Percentiles rank a stretch among this genome's conserved stretches.
These are phyloP conservation scores for Fusarium heterosporum DNA, from an alignment of 2,329 filamentous ascomycete genomes.

Conservation along the genomic window DNA sequence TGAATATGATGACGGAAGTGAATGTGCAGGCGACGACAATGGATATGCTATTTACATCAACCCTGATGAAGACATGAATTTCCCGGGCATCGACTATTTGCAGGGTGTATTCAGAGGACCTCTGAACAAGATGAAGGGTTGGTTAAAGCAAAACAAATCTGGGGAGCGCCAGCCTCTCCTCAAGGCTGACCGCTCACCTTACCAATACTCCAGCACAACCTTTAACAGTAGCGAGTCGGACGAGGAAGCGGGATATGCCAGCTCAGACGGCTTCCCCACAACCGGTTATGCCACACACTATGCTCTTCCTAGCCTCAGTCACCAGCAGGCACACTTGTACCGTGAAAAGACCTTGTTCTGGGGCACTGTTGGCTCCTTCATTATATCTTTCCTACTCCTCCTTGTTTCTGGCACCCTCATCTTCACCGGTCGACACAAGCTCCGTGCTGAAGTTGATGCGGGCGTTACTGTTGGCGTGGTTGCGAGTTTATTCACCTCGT, in stretches of 20 bases:
- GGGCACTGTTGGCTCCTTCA: slow-evolving; percentile 65
- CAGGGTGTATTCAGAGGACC: slow-evolving; percentile 63
- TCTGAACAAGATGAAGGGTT: slow-evolving; percentile 63
- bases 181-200: slow-evolving; percentile 40
- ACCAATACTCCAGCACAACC: slow-evolving; percentile 49
- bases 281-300: slow-evolving; percentile 66
- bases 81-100: slow-evolving; percentile 73
- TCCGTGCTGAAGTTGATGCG: slow-evolving; percentile 77
- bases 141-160: slow-evolving; percentile 56
- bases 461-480: slow-evolving; percentile 78
- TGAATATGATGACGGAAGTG: slow-evolving; percentile 86
- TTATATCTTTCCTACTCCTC: slow-evolving; percentile 71
- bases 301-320: slow-evolving; percentile 63
- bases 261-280: slow-evolving; percentile 62
- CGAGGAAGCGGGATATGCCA: slow-evolving; percentile 64
- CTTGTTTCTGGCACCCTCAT: slow-evolving; percentile 74
- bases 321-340: slow-evolving; percentile 63
- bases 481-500: slow-evolving; percentile 72
- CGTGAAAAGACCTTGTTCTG: slow-evolving; percentile 68
- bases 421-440: slow-evolving; percentile 73
- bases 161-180: slow-evolving; percentile 49
- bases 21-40: slow-evolving; percentile 65
- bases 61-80: slow-evolving; percentile 69
- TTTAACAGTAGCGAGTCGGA: slow-evolving; percentile 55
- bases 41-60: slow-evolving; percentile 81